Evolutionary conservation across 768 basidiomycete genomes (phyloP), one percentile per base, ranked within the genome.

Genomic region (Pleurotus tuber-regium): DNA sequence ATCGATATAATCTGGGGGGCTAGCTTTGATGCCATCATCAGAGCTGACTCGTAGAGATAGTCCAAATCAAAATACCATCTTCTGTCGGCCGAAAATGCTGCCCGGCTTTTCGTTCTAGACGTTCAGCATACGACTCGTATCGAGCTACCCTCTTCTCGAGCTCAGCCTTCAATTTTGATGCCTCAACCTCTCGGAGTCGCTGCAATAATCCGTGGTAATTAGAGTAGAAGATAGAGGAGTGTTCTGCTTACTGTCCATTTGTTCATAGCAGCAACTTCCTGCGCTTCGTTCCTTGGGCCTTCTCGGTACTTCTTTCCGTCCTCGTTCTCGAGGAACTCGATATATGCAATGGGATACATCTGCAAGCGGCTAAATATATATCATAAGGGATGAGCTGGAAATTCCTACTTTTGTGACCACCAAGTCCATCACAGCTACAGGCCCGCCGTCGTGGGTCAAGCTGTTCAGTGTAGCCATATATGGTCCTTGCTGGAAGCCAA

Each of bases 371-470:
- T 38, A 1, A 38, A 38, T 19, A 38, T n/a, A 36, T 21, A 14
- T 47, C 10, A 25, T 47, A 35, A 21, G 31, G 28, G 53, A 23
- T 16, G 18, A 36, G 26, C 52, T 30, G 1, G 19, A 29, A n/a
- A 29, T 9, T 10, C 43, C 33, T 36, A 87, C 83, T 72, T 88
- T 89, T 2, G 77, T 69, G 16, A 98, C 70, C 14, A 83, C 73
- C 7, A 97, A 54, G 61, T 93, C 87, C 77, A 95, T 73, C 6
- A 86, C 76, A 5, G 86, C 72, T 0, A 96, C 78, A 5, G 74
- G 56, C 0, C 96, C 97, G 0, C 97, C 97, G 59, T 95, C 89
- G 0, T 83, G 64, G 0, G 86, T 85, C 43, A 99, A 67, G 61
- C 87, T 90, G 52, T 84, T 78, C 55, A 98, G 69, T 0, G 89